Evolutionary conservation across 345 rosid genomes (phyloP).

Genomic region (Corymbia maculata): DNA sequence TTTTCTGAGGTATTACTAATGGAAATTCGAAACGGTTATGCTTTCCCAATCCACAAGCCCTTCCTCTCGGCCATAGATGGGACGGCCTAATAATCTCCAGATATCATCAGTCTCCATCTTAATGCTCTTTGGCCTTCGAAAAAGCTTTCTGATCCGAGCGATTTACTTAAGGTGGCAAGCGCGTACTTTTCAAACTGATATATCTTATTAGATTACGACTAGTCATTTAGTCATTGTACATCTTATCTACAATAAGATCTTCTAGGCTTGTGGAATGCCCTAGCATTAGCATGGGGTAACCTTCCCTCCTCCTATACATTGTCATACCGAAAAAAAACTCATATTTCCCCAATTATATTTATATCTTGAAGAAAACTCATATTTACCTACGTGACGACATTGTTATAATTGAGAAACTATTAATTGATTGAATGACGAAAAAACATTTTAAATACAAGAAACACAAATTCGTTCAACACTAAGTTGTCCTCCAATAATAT

Average conservation of each 20-base stretch:
- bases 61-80: not conserved
- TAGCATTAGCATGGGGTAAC: not conserved
- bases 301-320: not conserved
- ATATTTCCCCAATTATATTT: not conserved
- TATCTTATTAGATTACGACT: not conserved
- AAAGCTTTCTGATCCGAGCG: not conserved
- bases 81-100: not conserved
- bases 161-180: not conserved
- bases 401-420: not conserved
- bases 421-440: not conserved
- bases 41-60: not conserved
- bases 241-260: not conserved
- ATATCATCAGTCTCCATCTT: not conserved
- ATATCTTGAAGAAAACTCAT: not conserved
- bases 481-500: not conserved
- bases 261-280: not conserved
- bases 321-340: not conserved
- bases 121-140: not conserved
- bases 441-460: not conserved
- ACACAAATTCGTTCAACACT: not conserved
- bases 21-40: not conserved
- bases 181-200: not conserved
- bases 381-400: not conserved
- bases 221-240: not conserved
- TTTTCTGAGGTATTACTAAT: not conserved